These are phyloP conservation scores for Penicillium longicatenatum DNA, from an alignment of 495 filamentous ascomycete genomes.

Conservation along the genomic window DNA sequence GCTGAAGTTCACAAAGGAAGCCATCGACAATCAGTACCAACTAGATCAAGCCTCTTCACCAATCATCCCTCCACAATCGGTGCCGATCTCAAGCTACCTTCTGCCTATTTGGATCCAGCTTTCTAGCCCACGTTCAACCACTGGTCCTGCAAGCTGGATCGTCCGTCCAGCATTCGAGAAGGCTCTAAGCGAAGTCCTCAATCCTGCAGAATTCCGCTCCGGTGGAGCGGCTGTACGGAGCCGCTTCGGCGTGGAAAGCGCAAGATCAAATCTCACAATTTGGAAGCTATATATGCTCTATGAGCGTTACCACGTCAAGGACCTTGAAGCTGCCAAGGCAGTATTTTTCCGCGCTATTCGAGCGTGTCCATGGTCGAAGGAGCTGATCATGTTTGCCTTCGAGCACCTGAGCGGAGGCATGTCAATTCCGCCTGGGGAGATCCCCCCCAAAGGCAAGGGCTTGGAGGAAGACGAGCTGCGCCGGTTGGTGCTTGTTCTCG, in stretches of 20 bases:
- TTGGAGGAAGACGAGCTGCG: conserved; percentile 14
- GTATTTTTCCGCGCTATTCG: conserved; percentile 52
- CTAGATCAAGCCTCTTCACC: not conserved
- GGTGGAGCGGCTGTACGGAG: conserved; percentile 30
- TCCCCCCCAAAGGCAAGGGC: not conserved
- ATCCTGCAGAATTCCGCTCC: conserved; percentile 9
- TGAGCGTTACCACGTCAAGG: conserved; percentile 36
- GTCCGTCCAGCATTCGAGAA: conserved; percentile 70
- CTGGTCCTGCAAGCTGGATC: conserved; percentile 59
- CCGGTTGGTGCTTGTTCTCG: conserved; percentile 8
- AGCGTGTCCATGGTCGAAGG: conserved; percentile 77
- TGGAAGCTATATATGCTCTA: conserved; percentile 73
- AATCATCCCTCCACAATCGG: conserved; percentile 7
- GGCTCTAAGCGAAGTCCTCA: conserved; percentile 48
- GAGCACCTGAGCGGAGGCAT: conserved; percentile 43
- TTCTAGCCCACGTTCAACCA: conserved; percentile 33
- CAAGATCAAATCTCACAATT: conserved; percentile 48
- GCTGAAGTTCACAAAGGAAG: not conserved
- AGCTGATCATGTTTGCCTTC: conserved; percentile 65
- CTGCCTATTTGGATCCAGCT: conserved; percentile 72
- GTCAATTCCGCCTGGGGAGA: not conserved
- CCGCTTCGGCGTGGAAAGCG: conserved; percentile 36
- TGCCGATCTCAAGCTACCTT: conserved; percentile 52
- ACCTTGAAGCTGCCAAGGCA: conserved; percentile 46
- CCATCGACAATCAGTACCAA: conserved; percentile 4